Conservation (phyloP, 495 filamentous ascomycete species). For the Lasiosphaeria hispida region DNA sequence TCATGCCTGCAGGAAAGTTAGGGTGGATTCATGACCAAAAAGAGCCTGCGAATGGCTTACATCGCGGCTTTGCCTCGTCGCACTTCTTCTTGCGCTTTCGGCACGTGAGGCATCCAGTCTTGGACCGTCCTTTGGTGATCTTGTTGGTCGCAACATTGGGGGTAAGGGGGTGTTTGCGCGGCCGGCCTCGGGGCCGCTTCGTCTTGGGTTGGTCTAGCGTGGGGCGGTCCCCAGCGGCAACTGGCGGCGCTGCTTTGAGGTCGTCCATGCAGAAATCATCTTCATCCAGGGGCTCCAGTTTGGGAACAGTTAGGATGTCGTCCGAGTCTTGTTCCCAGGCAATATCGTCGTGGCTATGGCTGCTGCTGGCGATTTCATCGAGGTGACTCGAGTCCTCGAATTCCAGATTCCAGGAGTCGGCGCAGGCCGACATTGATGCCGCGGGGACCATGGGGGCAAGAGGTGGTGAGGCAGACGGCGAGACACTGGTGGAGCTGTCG, state of each 20-base stretch:
- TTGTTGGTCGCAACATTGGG: conserved; percentile 54
- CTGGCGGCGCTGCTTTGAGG: conserved; percentile 41
- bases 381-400: conserved; percentile 32
- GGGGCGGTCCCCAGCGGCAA: conserved; percentile 16
- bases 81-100: conserved; percentile 95
- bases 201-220: conserved; percentile 30
- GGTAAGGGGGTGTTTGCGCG: conserved; percentile 75
- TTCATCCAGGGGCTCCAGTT: conserved; percentile 48
- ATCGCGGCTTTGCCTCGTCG: conserved; percentile 87
- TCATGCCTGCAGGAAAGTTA: conserved; percentile 57
- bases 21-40: conserved; percentile 1
- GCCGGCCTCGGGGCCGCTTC: conserved; percentile 71
- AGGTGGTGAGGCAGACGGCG: conserved; percentile 32
- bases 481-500: conserved; percentile 21
- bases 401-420: conserved; percentile 35
- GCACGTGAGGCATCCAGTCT: conserved; percentile 92
- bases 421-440: conserved; percentile 30
- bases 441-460: conserved; percentile 33
- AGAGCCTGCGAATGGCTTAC: conserved; percentile 44
- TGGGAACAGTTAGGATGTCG: conserved; percentile 38
- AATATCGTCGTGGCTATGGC: conserved; percentile 24
- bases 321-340: conserved; percentile 40
- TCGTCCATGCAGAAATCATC: conserved; percentile 48
- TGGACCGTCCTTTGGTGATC: conserved; percentile 81
- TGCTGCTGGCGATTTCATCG: conserved; percentile 2